Evolutionary conservation across 805 yeast genomes (phyloP).

Genomic region (Wickerhamiella cacticola): DNA sequence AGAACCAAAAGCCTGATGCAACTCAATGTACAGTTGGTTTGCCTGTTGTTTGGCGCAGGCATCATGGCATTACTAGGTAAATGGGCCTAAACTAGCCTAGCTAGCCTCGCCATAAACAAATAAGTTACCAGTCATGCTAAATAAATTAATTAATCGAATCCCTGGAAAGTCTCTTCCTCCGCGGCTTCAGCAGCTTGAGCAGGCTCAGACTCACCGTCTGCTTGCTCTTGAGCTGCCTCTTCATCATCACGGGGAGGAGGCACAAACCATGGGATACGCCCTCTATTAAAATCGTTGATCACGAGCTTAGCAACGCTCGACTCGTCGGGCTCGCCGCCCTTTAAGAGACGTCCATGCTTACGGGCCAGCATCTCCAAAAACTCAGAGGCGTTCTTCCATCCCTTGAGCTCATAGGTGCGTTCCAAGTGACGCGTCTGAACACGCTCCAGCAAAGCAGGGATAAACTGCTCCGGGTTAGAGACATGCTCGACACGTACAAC

Average conservation of each 20-base stretch:
- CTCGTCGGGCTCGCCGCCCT: conserved; percentile 98
- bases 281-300: conserved; percentile 89
- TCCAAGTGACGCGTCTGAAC: conserved; percentile 85
- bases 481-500: conserved; percentile 99
- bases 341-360: conserved; percentile 81
- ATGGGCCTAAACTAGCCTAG: conserved; percentile 60
- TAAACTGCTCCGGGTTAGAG: conserved; percentile 86
- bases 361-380: conserved; percentile 85
- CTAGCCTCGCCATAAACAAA: no score
- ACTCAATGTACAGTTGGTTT: conserved; percentile 32
- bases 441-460: conserved; percentile 71
- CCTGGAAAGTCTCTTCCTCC: conserved; percentile 1
- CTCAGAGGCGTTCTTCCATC: conserved; percentile 67
- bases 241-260: conserved; percentile 69
- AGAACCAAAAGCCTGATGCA: conserved; percentile 34
- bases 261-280: conserved; percentile 96
- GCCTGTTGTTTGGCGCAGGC: conserved; percentile 47
- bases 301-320: conserved; percentile 82
- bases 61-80: conserved; percentile 64
- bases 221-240: conserved; percentile 24
- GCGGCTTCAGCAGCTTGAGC: not conserved
- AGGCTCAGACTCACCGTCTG: not conserved
- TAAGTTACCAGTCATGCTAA: conserved; percentile 4
- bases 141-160: conserved; percentile 8
- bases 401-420: conserved; percentile 88